Evolutionary conservation across 1,284 basidiomycete species (phyloP), one percentile per base, ranked within the genome.

Genomic region (Puccinia sorghi): DNA sequence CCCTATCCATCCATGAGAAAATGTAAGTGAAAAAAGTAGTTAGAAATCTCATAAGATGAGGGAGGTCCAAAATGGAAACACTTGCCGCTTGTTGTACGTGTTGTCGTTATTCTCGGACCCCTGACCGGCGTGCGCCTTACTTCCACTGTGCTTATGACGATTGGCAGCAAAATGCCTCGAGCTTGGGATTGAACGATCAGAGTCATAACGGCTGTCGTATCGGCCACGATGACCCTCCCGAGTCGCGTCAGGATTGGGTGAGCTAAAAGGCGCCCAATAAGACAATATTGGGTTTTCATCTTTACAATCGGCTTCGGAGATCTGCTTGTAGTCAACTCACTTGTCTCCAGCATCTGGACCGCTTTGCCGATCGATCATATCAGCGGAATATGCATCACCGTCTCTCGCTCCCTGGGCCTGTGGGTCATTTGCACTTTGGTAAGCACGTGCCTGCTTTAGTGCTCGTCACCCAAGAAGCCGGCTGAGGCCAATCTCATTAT

Each of bases 191-290:
- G 61, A 25, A 64, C 61, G 61, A 20, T 46, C 61, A n/a, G 61
- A 64, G 39, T 41, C 41, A 46, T 64, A 64, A 20, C 61, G 61
- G 41, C n/a, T 64, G 37, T 46, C 61, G 25, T 64, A 25, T 22
- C 3, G 61, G 39, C 61, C 61, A 64, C 20, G 61, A 27, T 64
- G 61, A 11, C 59, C 59, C 27, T 63, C 59, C 12, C 6, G 32
- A 17, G 39, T 22, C 20, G 11, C 15, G 41, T 12, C 15, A n/a
- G n/a, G 41, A 39, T 43, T 15, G 41, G 61, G 41, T 11, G 41
- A 43, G 37, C 61, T 43, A 39, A 64, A 64, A 46, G 11, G 11
- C 9, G 15, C 1, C 11, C 12, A 15, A 63, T 41, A 22, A 56
- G 13, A 56, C 5, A 22, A 25, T 56, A 5, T 41, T 15, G 15